Percentiles rank a stretch among this genome's conserved stretches.
Evolutionary conservation across 2,329 filamentous ascomycete genomes (phyloP).

Genomic region (Penicillium janthinellum): DNA sequence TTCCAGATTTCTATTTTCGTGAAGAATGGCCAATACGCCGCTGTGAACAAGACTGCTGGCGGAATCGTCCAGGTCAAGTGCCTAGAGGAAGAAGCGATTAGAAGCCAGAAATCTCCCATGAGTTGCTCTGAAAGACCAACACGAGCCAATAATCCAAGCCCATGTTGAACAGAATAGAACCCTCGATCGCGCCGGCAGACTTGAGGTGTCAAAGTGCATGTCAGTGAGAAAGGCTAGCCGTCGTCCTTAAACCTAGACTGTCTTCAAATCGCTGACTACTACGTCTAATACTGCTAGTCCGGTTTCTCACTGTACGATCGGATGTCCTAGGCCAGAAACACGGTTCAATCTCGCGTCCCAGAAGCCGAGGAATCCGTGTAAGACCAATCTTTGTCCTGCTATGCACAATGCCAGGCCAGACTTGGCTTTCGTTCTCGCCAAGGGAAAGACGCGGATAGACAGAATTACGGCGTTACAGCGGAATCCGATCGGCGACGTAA

Average conservation of each 20-base stretch:
- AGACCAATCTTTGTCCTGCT: not conserved
- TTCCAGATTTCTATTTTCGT: constrained; percentile 65
- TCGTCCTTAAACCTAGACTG: not conserved
- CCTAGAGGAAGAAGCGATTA: constrained; percentile 39
- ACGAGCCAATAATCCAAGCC: constrained; percentile 2
- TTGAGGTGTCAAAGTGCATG: not conserved
- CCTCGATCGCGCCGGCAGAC: not conserved
- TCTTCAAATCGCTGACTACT: not conserved
- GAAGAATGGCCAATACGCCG: constrained; percentile 63
- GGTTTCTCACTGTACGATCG: not conserved
- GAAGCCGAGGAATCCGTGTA: not conserved
- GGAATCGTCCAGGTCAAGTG: constrained; percentile 70
- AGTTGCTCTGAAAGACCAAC: not conserved
- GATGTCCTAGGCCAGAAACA: not conserved
- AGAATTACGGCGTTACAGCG: not conserved
- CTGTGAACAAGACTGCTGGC: constrained; percentile 60
- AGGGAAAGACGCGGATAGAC: not conserved
- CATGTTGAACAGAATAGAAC: not conserved
- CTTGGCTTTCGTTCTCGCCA: not conserved
- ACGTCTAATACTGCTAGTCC: not conserved
- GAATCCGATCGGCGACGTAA: not conserved
- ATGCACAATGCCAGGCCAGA: not conserved
- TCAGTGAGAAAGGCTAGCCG: not conserved
- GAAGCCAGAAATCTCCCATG: not conserved
- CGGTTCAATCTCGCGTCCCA: not conserved